Evolutionary conservation across 2,329 filamentous ascomycete genomes (phyloP), one percentile per base, ranked within the genome.

Genomic region (Phaeophleospora eucalypticola): DNA sequence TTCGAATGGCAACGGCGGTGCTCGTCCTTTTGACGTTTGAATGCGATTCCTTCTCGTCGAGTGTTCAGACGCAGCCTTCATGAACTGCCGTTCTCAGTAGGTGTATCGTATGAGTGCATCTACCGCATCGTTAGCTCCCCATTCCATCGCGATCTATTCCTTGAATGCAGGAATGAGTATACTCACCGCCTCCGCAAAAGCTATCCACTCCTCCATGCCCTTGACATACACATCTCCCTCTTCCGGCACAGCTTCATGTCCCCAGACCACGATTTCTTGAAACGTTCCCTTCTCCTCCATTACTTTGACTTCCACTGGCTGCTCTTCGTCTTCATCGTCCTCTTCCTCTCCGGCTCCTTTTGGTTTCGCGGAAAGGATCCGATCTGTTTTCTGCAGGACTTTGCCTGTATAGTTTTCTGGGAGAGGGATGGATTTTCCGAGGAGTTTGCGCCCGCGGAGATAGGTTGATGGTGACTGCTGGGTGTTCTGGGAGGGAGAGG

Each of bases 251-350:
- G 71, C 67, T 56, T 93, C 89, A 65, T 95, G 89, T 0, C 80
- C 83, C 90, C 90, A 97, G n/a, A 95, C 76, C 2, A 88, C 70
- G 41, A 95, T 65, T 45, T 86, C 75, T 4, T 89, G 81, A 62
- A 96, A 96, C 14, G 75, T 75, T 1, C 81, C 82, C 16, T 82
- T 73, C 36, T 80, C 72, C 41, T 86, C 77, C 56, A 91, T 66
- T 1, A 77, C 69, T 16, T 73, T 74, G 8, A 81, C 77, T 1
- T 78, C 73, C 18, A 78, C 73, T 8, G 17, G 10, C 71, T 65
- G 8, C 9, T 75, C 73, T 2, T 68, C 61, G 1, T 71, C 63
- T 2, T 75, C 73, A 3, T 66, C 65, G 7, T 73, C 70, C 2
- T 65, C 56, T 29, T 67, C 62, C 12, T 71, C 62, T 15, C 68